Percentiles rank a stretch among this genome's conserved stretches.
Evolutionary conservation across 805 yeast species (phyloP).

Genomic region (Sungouiozyma ichnusensis): DNA sequence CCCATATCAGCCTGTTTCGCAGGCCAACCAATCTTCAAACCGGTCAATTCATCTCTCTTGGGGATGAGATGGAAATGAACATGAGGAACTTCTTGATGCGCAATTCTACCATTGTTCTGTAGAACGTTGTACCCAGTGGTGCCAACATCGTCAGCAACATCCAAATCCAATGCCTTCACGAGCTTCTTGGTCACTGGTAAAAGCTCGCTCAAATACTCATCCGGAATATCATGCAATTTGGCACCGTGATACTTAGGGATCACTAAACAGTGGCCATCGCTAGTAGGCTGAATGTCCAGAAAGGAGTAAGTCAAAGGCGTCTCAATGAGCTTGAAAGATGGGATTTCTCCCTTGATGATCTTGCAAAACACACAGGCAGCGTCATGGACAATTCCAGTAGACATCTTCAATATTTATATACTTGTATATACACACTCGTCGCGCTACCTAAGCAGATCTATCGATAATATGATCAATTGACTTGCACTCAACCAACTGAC

Average conservation of each 20-base stretch:
- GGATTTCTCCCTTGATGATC: conserved; percentile 91
- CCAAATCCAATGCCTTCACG: conserved; percentile 60
- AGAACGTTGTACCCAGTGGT: conserved; percentile 69
- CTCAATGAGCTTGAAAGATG: conserved; percentile 82
- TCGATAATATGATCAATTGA: neutral
- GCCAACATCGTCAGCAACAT: conserved; percentile 43
- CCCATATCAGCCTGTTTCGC: conserved; percentile 67
- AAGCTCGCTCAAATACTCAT: conserved; percentile 76
- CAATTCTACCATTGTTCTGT: conserved; percentile 90
- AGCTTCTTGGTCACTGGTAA: conserved; percentile 83
- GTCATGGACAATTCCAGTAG: conserved; percentile 25
- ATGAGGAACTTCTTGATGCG: conserved; percentile 92
- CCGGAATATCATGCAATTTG: conserved; percentile 84
- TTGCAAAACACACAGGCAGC: conserved; percentile 86
- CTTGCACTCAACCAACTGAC: neutral
- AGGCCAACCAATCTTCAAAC: conserved; percentile 93
- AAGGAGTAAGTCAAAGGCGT: conserved; percentile 76
- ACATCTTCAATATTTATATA: neutral
- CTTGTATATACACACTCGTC: no score
- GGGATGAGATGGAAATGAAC: conserved; percentile 97
- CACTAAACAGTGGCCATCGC: conserved; percentile 78
- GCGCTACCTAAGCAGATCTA: no score
- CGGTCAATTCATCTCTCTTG: conserved; percentile 60
- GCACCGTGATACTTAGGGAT: conserved; percentile 94
- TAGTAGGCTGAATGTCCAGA: conserved; percentile 86